Conservation (phyloP, 164 flowering plant species). For the Vitis rotundifolia region DNA sequence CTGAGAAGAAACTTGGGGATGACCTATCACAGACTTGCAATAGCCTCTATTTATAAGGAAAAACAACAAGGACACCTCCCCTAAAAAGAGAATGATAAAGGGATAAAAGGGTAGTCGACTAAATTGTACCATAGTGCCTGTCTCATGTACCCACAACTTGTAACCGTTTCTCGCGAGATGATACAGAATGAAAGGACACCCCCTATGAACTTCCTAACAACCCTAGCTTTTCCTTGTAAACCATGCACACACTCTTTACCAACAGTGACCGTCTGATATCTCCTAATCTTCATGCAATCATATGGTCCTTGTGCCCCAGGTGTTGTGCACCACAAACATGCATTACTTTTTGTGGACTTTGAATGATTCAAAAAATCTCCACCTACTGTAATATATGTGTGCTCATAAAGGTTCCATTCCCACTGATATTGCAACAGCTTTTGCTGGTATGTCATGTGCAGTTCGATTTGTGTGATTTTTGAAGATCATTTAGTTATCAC, state of each 20-base stretch:
- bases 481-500: neutral
- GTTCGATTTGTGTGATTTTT: neutral
- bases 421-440: neutral
- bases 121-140: neutral
- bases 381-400: no score
- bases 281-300: no score
- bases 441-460: neutral
- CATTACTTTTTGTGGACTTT: neutral
- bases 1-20: neutral
- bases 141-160: slow-evolving; percentile 12
- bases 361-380: neutral
- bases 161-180: slow-evolving; percentile 22
- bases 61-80: neutral
- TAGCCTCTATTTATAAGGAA: slow-evolving; percentile 22
- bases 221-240: neutral
- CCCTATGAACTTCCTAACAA: slow-evolving; percentile 18
- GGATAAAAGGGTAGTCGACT: neutral
- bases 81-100: neutral
- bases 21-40: slow-evolving; percentile 6
- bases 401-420: neutral
- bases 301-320: no score
- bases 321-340: neutral
- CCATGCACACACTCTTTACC: neutral
- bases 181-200: neutral
- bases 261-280: no score